These are phyloP conservation scores for Myxozyma neotropica DNA, from an alignment of 805 yeast species.

Conservation along the genomic window DNA sequence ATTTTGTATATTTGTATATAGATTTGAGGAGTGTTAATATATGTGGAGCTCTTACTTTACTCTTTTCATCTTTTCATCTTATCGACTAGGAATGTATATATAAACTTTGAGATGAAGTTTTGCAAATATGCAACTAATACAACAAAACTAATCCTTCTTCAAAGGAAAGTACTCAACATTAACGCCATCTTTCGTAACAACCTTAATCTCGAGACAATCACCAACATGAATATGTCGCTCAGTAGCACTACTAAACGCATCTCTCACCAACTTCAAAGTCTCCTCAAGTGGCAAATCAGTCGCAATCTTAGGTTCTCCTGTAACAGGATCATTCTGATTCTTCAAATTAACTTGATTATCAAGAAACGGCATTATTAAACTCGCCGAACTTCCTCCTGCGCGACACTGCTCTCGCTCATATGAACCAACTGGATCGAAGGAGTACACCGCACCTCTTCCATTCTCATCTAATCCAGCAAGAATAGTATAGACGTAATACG, in stretches of 20 bases:
- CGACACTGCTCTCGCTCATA: slow-evolving; percentile 97
- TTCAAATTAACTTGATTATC: slow-evolving; percentile 97
- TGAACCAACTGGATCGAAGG: slow-evolving; percentile 97
- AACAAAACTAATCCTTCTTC: slow-evolving; percentile 69
- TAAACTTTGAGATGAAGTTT: no score
- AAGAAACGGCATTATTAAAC: slow-evolving; percentile 93
- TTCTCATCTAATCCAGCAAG: slow-evolving; percentile 90
- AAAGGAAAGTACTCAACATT: slow-evolving; percentile 79
- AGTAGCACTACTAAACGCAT: slow-evolving; percentile 94
- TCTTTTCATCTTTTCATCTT: no score
- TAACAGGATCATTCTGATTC: slow-evolving; percentile 83
- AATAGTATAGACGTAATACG: slow-evolving; percentile 93
- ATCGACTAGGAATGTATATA: no score
- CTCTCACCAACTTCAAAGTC: slow-evolving; percentile 83
- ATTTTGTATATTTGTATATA: not conserved
- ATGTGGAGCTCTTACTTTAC: no score
- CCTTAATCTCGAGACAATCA: slow-evolving; percentile 88
- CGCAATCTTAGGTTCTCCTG: slow-evolving; percentile 66
- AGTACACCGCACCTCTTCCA: slow-evolving; percentile 92
- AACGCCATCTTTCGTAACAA: slow-evolving; percentile 92
- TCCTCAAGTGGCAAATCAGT: slow-evolving; percentile 72
- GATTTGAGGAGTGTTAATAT: no score
- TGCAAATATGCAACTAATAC: not conserved
- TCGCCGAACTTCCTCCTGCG: slow-evolving; percentile 97
- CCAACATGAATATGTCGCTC: slow-evolving; percentile 99